phyloP scores from a whole-genome alignment of 257 asterid genomes.

The Echium plantagineum region DNA sequence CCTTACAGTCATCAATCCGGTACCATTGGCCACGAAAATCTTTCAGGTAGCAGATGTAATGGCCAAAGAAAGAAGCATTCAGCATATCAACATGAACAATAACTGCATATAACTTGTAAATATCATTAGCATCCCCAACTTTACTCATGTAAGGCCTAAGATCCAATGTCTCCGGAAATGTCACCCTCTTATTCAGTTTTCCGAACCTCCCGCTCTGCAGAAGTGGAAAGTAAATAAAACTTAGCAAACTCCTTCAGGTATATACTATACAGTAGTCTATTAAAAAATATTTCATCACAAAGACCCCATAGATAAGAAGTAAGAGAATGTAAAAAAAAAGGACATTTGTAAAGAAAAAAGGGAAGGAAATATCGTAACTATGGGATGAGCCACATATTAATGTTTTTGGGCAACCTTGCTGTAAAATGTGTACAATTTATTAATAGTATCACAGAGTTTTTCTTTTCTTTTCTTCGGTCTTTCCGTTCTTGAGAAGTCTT shows the following conservation, averaged over 20 bases:
- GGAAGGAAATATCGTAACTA: not conserved
- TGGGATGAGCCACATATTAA: not conserved
- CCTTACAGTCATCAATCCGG: constrained; percentile 91
- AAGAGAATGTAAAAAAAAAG: not conserved
- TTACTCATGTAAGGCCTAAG: constrained; percentile 76
- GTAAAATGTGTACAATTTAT: not conserved
- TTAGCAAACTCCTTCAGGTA: not conserved
- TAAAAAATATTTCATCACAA: not conserved
- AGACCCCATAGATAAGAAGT: not conserved
- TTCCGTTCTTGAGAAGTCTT: not conserved
- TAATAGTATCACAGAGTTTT: not conserved
- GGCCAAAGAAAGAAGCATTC: constrained; percentile 95
- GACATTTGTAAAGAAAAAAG: not conserved
- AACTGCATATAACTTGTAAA: constrained; percentile 90
- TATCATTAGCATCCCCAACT: constrained; percentile 44
- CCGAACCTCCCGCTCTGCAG: constrained; percentile 96
- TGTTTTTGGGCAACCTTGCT: not conserved
- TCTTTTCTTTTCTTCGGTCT: not conserved
- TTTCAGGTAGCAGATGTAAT: constrained; percentile 84
- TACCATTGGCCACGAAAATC: constrained; percentile 83
- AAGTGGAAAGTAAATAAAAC: constrained; percentile 2
- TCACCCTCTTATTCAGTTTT: constrained; percentile 87
- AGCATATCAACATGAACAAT: constrained; percentile 96
- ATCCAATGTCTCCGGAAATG: constrained; percentile 74
- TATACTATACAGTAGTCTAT: too few relatives aligned